Evolutionary conservation across 768 basidiomycete genomes (phyloP).

Genomic region (Leccinum barrowsii): DNA sequence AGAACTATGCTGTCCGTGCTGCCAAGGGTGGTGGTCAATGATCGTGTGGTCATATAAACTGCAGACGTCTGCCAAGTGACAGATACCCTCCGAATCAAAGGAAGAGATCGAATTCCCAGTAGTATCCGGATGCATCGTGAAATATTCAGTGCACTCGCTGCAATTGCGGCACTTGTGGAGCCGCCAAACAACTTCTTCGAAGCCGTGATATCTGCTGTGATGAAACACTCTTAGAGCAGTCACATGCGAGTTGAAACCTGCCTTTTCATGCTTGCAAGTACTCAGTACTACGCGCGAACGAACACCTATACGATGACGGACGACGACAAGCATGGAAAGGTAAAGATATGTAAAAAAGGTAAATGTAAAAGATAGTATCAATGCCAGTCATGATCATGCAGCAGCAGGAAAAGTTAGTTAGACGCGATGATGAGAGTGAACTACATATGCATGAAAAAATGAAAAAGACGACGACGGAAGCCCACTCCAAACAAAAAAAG

Average conservation of each 20-base stretch:
- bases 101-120: background rate
- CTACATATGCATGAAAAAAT: background rate
- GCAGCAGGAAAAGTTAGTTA: background rate
- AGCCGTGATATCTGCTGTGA: background rate
- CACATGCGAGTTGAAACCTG: background rate
- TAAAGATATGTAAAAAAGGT: background rate
- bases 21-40: conserved; percentile 35
- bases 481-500: background rate
- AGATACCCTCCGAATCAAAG: background rate
- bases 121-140: background rate
- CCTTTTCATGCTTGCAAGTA: conserved; percentile 6
- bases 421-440: background rate
- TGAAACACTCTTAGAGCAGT: background rate
- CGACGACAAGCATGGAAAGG: background rate
- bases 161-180: background rate
- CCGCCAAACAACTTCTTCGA: background rate
- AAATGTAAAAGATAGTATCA: background rate
- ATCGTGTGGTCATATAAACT: no score
- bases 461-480: background rate
- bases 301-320: conserved; percentile 1
- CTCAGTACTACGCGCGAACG: conserved; percentile 9
- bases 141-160: no score
- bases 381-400: conserved; percentile 5
- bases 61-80: background rate
- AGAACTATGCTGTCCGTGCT: conserved; percentile 20